Evolutionary conservation across 257 asterid species (phyloP).

Genomic region (Jaltomata sinuosa): DNA sequence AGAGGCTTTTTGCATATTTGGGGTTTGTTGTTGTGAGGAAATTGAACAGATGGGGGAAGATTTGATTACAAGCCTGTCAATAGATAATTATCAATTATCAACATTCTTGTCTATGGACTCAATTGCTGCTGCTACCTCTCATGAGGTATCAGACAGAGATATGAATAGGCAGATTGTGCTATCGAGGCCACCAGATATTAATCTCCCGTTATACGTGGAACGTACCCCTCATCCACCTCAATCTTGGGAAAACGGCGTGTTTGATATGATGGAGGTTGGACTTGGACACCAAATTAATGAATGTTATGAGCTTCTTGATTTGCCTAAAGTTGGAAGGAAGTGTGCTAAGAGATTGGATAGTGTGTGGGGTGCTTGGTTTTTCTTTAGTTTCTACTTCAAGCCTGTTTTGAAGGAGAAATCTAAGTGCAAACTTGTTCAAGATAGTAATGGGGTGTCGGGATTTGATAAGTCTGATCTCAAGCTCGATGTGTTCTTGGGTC

Average conservation of each 20-base stretch:
- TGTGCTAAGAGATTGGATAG: constrained; percentile 55
- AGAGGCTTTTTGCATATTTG: not conserved
- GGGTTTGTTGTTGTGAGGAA: constrained; percentile 3
- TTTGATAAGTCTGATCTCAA: constrained; percentile 54
- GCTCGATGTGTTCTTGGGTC: constrained; percentile 61
- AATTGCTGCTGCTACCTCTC: constrained; percentile 41
- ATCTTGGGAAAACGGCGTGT: constrained; percentile 42
- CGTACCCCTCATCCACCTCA: constrained; percentile 49
- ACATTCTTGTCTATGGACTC: constrained; percentile 72
- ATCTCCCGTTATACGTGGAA: constrained; percentile 55
- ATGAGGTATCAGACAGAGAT: constrained; percentile 48
- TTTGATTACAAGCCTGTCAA: constrained; percentile 37
- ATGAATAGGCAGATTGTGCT: constrained; percentile 40
- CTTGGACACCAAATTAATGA: constrained; percentile 45
- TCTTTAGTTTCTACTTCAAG: constrained; percentile 64
- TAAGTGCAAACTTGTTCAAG: constrained; percentile 37
- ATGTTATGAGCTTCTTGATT: constrained; percentile 32
- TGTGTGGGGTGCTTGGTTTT: constrained; percentile 86
- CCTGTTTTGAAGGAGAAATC: constrained; percentile 64
- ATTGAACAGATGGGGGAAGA: constrained; percentile 46
- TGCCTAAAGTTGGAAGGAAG: constrained; percentile 38
- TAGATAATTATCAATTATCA: constrained; percentile 65
- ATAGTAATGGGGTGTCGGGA: constrained; percentile 53
- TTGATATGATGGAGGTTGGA: constrained; percentile 62
- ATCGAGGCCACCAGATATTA: constrained; percentile 62